These are phyloP conservation scores for Fonsecaea multimorphosa DNA, from an alignment of 2,329 filamentous ascomycete genomes.

Conservation along the genomic window DNA sequence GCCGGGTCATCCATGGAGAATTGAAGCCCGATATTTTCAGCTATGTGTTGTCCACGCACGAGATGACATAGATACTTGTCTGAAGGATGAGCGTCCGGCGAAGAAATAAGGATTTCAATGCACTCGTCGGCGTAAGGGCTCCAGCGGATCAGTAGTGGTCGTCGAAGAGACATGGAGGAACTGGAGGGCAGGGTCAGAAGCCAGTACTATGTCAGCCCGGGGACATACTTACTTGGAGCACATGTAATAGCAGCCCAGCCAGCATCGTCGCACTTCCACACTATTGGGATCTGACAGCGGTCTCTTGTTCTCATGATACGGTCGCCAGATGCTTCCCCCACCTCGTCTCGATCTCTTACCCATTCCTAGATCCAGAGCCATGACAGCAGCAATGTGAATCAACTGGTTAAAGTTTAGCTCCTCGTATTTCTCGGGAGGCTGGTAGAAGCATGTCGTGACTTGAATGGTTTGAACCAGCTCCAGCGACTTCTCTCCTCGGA, in stretches of 20 bases:
- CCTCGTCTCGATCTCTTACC: slow-evolving; percentile 60
- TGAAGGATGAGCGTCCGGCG: slow-evolving; percentile 62
- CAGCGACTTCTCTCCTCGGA: slow-evolving; percentile 78
- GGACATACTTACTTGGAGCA: slow-evolving; percentile 57
- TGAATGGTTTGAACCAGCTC: slow-evolving; percentile 82
- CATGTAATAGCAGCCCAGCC: slow-evolving; percentile 67
- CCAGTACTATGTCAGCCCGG: not conserved
- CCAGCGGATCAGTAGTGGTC: slow-evolving; percentile 66
- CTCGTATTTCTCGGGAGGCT: slow-evolving; percentile 80
- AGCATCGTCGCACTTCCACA: slow-evolving; percentile 64
- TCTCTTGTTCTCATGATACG: slow-evolving; percentile 49
- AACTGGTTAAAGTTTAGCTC: slow-evolving; percentile 91
- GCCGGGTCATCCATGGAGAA: slow-evolving; percentile 71
- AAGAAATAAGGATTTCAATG: slow-evolving; percentile 62
- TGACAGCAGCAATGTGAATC: slow-evolving; percentile 77
- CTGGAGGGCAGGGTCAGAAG: slow-evolving; percentile 45
- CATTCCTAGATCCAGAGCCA: slow-evolving; percentile 83
- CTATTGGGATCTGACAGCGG: slow-evolving; percentile 55
- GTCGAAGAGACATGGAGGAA: slow-evolving; percentile 63
- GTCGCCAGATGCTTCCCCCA: slow-evolving; percentile 47
- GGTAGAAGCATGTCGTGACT: slow-evolving; percentile 81
- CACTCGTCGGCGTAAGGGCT: slow-evolving; percentile 69
- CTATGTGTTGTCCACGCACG: slow-evolving; percentile 65
- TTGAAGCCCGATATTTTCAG: slow-evolving; percentile 71
- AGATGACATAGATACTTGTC: slow-evolving; percentile 64